These are phyloP conservation scores for Alternaria sp. DNA, from an alignment of 2,329 filamentous ascomycete species.

Conservation along the genomic window DNA sequence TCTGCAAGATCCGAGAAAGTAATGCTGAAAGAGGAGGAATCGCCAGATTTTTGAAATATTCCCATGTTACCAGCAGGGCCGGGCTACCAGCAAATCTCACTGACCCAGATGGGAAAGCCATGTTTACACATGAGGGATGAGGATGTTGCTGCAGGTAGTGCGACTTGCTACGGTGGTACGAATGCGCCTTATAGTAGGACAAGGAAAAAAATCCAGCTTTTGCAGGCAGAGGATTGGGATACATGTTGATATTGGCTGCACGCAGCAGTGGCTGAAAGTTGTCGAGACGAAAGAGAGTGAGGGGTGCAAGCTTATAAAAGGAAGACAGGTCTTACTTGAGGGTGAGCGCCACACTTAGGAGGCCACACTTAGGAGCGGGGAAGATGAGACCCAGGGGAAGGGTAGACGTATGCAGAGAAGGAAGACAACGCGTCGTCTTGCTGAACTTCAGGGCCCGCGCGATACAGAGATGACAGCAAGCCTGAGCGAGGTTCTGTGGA, in stretches of 20 bases:
- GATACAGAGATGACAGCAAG: conserved; percentile 36
- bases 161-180: conserved; percentile 41
- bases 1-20: conserved; percentile 24
- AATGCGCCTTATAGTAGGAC: conserved; percentile 32
- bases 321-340: conserved; percentile 36
- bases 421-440: conserved; percentile 30
- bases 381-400: conserved; percentile 25
- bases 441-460: conserved; percentile 23
- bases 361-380: conserved; percentile 36
- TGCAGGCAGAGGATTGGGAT: conserved; percentile 4
- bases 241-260: conserved; percentile 12
- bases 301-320: conserved; percentile 1
- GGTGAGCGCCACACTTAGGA: conserved; percentile 30
- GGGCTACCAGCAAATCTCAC: conserved; percentile 32
- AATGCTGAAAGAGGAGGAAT: conserved; percentile 32
- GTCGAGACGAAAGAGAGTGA: conserved; percentile 13
- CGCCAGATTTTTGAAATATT: conserved; percentile 41
- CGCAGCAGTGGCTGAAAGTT: conserved; percentile 16
- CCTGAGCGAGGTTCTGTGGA: conserved; percentile 33
- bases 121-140: conserved; percentile 37
- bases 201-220: conserved; percentile 17
- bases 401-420: conserved; percentile 34
- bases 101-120: conserved; percentile 35
- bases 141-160: conserved; percentile 41
- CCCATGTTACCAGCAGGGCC: conserved; percentile 38